phyloP scores from a whole-genome alignment of 1,139 yeast genomes.

The Debaryomycetaceae sp. region DNA sequence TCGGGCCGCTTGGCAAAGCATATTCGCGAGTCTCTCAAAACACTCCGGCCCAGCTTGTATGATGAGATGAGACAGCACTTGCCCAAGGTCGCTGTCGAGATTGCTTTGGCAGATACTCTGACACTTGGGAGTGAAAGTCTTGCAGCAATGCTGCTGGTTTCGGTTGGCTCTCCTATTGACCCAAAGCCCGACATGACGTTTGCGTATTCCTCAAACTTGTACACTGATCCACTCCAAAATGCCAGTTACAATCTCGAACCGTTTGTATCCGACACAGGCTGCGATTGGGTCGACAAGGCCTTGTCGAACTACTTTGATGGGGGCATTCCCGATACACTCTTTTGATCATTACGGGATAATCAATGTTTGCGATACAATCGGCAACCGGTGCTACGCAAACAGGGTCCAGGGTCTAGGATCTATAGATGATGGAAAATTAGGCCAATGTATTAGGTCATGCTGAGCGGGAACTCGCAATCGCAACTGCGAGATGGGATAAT shows the following conservation, averaged over 20 bases:
- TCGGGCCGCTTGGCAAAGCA: constrained; percentile 36
- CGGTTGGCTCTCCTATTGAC: neutral
- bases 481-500: too few relatives aligned
- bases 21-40: constrained; percentile 26
- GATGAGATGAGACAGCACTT: constrained; percentile 11
- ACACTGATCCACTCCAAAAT: neutral
- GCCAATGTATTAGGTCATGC: too few relatives aligned
- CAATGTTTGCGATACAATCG: too few relatives aligned
- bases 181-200: neutral
- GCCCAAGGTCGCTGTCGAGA: constrained; percentile 6
- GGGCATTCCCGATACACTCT: too few relatives aligned
- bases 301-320: constrained; percentile 8
- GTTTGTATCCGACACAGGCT: constrained; percentile 34
- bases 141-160: neutral
- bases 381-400: too few relatives aligned
- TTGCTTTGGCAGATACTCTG: constrained; percentile 1
- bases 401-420: too few relatives aligned
- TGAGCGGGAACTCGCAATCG: too few relatives aligned
- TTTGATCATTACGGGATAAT: too few relatives aligned
- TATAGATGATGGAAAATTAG: too few relatives aligned
- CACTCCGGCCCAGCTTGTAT: constrained; percentile 18
- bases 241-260: neutral
- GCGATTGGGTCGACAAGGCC: constrained; percentile 42
- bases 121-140: neutral
- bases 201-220: neutral